These are phyloP conservation scores for Diaporthe humulicola DNA, from an alignment of 2,329 filamentous ascomycete genomes.

Conservation along the genomic window DNA sequence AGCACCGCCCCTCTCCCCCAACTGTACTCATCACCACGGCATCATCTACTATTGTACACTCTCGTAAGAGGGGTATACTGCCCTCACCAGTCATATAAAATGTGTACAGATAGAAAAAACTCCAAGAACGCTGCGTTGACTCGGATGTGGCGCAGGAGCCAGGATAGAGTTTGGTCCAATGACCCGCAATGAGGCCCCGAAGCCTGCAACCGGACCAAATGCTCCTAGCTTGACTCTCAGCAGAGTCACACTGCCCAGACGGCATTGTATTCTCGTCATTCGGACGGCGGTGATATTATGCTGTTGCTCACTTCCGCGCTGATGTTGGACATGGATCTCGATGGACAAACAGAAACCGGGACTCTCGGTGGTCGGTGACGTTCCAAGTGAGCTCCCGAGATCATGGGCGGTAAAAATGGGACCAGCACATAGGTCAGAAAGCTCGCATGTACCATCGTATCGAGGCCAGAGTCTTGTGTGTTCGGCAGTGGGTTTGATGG, in stretches of 20 bases:
- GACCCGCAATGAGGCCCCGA: neutral
- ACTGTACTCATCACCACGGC: neutral
- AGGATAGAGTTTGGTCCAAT: neutral
- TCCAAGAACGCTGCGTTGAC: neutral
- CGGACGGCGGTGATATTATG: neutral
- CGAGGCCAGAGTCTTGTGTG: neutral
- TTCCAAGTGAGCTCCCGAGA: neutral
- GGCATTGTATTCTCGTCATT: neutral
- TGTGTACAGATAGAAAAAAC: neutral
- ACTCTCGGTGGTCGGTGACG: neutral
- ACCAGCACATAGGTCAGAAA: neutral
- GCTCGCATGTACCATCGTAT: neutral
- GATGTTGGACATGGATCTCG: conserved; percentile 2
- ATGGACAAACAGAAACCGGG: neutral
- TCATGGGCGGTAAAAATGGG: neutral
- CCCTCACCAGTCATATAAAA: too few relatives aligned
- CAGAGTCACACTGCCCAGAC: neutral
- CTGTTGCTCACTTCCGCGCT: neutral
- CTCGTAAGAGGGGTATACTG: neutral
- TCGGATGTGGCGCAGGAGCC: neutral
- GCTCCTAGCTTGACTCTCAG: neutral
- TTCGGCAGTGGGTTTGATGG: neutral
- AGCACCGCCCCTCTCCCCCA: too few relatives aligned
- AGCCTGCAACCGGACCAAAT: neutral
- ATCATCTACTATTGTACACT: neutral